These are phyloP conservation scores for Curvularia sp. DNA, from an alignment of 2,329 filamentous ascomycete species.

Conservation along the genomic window DNA sequence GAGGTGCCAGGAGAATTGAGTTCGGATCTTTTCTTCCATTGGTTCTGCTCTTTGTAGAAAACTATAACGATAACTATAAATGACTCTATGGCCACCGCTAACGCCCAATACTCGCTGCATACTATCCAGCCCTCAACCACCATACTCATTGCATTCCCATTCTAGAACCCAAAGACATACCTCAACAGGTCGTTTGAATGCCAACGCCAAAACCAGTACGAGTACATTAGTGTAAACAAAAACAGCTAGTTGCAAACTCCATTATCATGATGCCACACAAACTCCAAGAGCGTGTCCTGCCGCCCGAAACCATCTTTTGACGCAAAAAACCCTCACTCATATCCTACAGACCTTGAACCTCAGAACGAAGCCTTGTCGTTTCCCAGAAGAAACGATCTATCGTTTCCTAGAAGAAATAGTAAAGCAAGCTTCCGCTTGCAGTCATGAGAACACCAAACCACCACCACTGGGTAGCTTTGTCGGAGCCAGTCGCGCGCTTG, in stretches of 20 bases:
- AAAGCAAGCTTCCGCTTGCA: conserved; percentile 56
- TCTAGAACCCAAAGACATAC: not conserved
- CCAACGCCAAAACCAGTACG: not conserved
- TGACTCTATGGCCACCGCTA: not conserved
- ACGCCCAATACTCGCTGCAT: not conserved
- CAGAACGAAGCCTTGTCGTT: not conserved
- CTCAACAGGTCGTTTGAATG: not conserved
- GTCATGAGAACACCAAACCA: conserved; percentile 59
- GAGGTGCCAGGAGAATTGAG: no score
- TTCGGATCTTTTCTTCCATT: not conserved
- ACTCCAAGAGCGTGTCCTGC: not conserved
- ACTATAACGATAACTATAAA: not conserved
- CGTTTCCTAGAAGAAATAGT: conserved; percentile 51
- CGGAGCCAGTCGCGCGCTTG: conserved; percentile 44
- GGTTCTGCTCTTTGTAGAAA: not conserved
- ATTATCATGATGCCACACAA: not conserved
- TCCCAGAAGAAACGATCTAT: conserved; percentile 41
- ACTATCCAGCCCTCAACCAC: no score
- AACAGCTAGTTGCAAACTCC: not conserved
- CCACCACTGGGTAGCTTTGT: conserved; percentile 57
- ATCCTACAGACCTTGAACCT: not conserved
- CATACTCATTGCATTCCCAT: not conserved
- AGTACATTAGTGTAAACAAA: not conserved
- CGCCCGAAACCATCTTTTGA: conserved; percentile 3
- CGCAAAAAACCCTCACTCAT: not conserved